A percentile compares a stretch with the other conserved stretches of the same genome.
Evolutionary conservation across 495 filamentous ascomycete genomes (phyloP).

Genomic region (Jackrogersella minutella): DNA sequence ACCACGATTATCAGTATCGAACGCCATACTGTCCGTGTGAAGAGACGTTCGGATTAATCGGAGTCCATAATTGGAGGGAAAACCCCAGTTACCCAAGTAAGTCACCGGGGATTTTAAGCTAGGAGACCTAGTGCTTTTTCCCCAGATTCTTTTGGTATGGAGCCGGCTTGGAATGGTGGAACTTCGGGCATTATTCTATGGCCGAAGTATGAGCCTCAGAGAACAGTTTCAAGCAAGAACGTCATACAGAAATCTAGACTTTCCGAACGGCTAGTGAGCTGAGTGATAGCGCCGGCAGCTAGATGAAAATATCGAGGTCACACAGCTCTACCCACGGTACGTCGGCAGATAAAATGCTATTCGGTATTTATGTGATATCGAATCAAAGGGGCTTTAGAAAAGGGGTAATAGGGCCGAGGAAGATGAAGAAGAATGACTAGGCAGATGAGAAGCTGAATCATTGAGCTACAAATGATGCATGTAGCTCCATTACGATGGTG

Average conservation of each 20-base stretch:
- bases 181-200: background rate
- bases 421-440: no score
- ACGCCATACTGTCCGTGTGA: no score
- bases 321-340: background rate
- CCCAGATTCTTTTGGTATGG: background rate
- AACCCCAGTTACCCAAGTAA: no score
- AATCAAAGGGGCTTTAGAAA: no score
- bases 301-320: conserved; percentile 1
- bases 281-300: background rate
- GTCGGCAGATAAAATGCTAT: background rate
- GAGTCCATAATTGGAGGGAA: no score
- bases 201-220: background rate
- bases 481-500: no score
- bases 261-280: background rate
- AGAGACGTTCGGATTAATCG: no score
- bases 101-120: background rate
- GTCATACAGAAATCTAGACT: background rate
- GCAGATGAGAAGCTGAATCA: no score
- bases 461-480: no score
- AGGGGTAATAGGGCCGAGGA: background rate
- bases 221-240: background rate
- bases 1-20: no score
- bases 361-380: no score
- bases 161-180: background rate
- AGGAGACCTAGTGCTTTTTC: background rate